Evolutionary conservation across 1,139 yeast genomes (phyloP).

Genomic region (Kodamaea alishanica): DNA sequence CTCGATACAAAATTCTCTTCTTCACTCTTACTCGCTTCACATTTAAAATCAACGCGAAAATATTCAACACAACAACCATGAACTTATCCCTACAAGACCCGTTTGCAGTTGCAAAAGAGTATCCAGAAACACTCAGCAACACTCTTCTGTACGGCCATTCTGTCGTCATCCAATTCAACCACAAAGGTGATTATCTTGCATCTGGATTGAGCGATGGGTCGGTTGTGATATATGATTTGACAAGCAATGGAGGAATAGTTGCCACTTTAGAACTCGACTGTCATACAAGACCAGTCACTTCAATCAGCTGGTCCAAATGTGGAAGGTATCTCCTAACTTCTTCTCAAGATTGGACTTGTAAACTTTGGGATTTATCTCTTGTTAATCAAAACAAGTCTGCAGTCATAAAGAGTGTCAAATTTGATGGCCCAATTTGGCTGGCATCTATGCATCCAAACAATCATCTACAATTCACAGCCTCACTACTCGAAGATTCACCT

Average conservation of each 20-base stretch:
- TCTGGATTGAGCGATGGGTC: conserved; percentile 81
- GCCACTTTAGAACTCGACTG: conserved; percentile 50
- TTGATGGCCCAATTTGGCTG: conserved; percentile 73
- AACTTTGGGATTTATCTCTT: conserved; percentile 71
- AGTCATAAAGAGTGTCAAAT: conserved; percentile 44
- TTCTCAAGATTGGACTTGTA: conserved; percentile 82
- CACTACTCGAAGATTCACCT: conserved; percentile 52
- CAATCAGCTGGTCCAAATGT: conserved; percentile 71
- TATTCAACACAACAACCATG: conserved; percentile 41
- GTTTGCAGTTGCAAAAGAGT: conserved; percentile 87
- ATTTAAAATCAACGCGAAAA: background rate
- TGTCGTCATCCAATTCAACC: conserved; percentile 67
- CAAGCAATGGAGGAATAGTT: conserved; percentile 51
- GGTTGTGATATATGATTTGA: conserved; percentile 72
- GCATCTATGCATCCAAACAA: conserved; percentile 56
- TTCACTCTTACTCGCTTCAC: too few species aligned
- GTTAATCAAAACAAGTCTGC: conserved; percentile 30
- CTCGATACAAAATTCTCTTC: too few species aligned
- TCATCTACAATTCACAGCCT: conserved; percentile 43
- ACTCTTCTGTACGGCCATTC: conserved; percentile 69
- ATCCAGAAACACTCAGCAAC: conserved; percentile 75
- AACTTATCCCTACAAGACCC: conserved; percentile 89
- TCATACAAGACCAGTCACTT: conserved; percentile 74
- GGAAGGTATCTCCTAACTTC: conserved; percentile 71
- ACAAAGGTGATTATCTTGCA: conserved; percentile 84